Evolutionary conservation across 441 rosid species (phyloP), one percentile per base, ranked within the genome.

Genomic region (Erodium chrysanthum): DNA sequence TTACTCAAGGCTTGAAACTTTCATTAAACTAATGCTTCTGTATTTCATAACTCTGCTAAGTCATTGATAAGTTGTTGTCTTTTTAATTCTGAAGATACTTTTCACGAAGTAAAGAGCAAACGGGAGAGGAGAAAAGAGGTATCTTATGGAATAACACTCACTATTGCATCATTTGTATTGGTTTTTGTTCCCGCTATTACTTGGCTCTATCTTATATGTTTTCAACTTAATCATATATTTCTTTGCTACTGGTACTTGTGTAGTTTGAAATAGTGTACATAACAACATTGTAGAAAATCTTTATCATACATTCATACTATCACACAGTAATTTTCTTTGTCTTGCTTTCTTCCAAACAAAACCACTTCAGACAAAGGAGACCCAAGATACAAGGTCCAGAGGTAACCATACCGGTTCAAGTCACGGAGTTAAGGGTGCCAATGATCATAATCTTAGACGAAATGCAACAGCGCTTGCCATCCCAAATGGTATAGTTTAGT

Each of bases 81-180:
- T 73, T 40, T 68, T 20, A 50, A 29, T 68, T 65, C 65, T 79
- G 81, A 66, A 85, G 89, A 85, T 80, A 73, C 79, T 59, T 85
- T 85, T 77, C 87, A 76, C 46, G 80, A 77, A 81, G 89, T 83
- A 79, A 83, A 83, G 83, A 85, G 87, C 85, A 85, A 76, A 64
- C 83, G 86, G 48, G 83, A 82, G 48, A 80, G 82, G 71, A 80
- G 83, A 73, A 85, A 79, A 82, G 82, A 83, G 89, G 89, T 85
- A 76, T 59, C 27, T 54, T 37, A 48, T 18, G 11, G 23, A 8
- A 35, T 52, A 27, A 22, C 44, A 52, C 40, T 33, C 5, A 29
- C 33, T 29, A 29, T 29, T 4, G 15, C 64, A 15, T 62, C 29
- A 46, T 44, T 64, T 72, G 33, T n/a, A 20, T 9, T 14, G 17